Base-by-base conservation (phyloP, 192 early-diverging fungal species). In the Backusella psychrophila region DNA sequence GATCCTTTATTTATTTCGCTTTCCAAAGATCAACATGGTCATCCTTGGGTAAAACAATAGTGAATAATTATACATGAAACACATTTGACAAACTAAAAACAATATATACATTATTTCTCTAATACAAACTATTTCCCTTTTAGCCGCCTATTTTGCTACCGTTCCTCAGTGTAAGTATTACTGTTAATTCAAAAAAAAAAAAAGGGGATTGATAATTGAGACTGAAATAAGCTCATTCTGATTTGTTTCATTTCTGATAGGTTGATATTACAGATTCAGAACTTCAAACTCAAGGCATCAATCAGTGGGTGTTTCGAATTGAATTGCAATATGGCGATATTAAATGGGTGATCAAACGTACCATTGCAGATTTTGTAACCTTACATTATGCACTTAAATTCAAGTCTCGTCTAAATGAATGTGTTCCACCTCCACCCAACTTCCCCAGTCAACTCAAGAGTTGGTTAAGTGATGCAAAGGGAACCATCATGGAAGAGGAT, bases 311-410 rank as follows among this genome's bases (percentile, higher is more conserved):
- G 6, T 81, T 81, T 68, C 80, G 80, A 8, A 75, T 81, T 12
- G 80, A 81, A 67, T 65, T 81, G 15, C 77, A 90, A 77, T 94
- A 94, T 73, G 93, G 93, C 8, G 92, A 93, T 49, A 81, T 90
- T 63, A 93, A 92, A 79, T 94, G 93, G 93, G 91, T 92, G 17
- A 88, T 94, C 33, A 79, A 85, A 33, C 86, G 90, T 19, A 85
- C 89, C 0, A 83, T 91, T 21, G 82, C 87, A 46, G 91, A 94
- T 76, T 93, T 94, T 79, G 80, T 89, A 33, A 76, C 82, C 23
- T 79, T 94, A 52, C 90, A 93, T 79, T 83, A 90, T n/a, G 83
- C 83, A 33, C 81, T 94, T 41, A 89, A 85, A 74, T 42, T 83
- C 42, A 83, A 83, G 36, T 72, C 73, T 9, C 63, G 71, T 63